Conservation (phyloP, 768 basidiomycete species). For the Termitomyces sp. region DNA sequence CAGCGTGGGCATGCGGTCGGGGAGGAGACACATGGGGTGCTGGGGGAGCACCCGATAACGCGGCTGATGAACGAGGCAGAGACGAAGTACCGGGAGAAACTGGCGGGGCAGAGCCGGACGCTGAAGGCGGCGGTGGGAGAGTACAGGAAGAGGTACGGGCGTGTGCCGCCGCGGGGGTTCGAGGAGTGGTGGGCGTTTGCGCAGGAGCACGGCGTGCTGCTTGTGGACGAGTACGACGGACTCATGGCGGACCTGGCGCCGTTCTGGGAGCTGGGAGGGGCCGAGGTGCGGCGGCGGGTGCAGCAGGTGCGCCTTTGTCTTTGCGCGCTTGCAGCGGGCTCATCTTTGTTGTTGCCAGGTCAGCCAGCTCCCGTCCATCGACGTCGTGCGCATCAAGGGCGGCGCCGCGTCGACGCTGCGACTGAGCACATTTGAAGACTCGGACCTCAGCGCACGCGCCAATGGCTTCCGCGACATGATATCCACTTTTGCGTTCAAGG, state of each 20-base stretch:
- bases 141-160: slow-evolving; percentile 72
- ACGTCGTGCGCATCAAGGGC: slow-evolving; percentile 72
- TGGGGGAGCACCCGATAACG: slow-evolving; percentile 71
- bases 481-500: slow-evolving; percentile 58
- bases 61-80: slow-evolving; percentile 82
- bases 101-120: slow-evolving; percentile 75
- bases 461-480: slow-evolving; percentile 74
- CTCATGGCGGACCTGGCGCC: slow-evolving; percentile 78
- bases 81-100: slow-evolving; percentile 54
- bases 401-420: slow-evolving; percentile 59
- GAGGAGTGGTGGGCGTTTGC: slow-evolving; percentile 88
- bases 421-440: slow-evolving; percentile 51
- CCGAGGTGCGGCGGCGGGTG: slow-evolving; percentile 63
- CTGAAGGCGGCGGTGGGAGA: slow-evolving; percentile 74
- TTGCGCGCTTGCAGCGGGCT: background rate
- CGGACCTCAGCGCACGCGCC: slow-evolving; percentile 73
- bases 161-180: slow-evolving; percentile 85
- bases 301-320: slow-evolving; percentile 37
- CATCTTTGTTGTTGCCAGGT: slow-evolving; percentile 35
- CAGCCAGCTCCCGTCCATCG: slow-evolving; percentile 75
- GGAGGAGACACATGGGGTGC: background rate
- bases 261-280: slow-evolving; percentile 77
- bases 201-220: slow-evolving; percentile 59
- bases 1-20: background rate
- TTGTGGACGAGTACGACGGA: slow-evolving; percentile 88